Evolutionary conservation across 192 early-diverging fungal genomes (phyloP), one percentile per base, ranked within the genome.

Genomic region (Coemansia biformis): DNA sequence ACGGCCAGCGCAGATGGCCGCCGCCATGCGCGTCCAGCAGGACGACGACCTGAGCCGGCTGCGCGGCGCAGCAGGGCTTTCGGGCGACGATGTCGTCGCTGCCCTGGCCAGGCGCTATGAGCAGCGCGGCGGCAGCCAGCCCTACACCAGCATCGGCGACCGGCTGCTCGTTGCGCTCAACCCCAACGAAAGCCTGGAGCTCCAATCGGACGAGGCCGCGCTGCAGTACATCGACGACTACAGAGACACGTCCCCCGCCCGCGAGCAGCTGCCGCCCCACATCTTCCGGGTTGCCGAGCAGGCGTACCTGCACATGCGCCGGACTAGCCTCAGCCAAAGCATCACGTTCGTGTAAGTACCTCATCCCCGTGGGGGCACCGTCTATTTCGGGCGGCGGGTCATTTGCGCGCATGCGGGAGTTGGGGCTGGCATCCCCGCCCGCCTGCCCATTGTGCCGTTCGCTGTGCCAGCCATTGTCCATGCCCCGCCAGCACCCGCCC

Each of bases 221-320:
- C 82, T 91, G 62, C 77, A 86, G n/a, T 88, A 91, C 60, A 82
- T 86, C 32, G 68, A 76, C n/a, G 76, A 79, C 40, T 89, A 87
- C 56, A 83, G 85, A 55, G 78, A 83, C 34, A 81, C 78, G 5
- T 68, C 68, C 11, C 35, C 51, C 1, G 47, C 60, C 47, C 49
- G 71, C 23, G 52, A 77, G 15, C 38, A 57, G 42, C 54, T 83
- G 43, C 41, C 66, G 1, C 85, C 86, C 23, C 84, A 89, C 45
- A 70, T 85, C 21, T 89, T 81, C 48, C 81, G 79, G 35, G 72
- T 83, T 5, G 88, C 88, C 10, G 79, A 80, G 33, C 78, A 74
- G 38, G 80, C 87, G 3, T 90, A 90, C 46, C 75, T 88, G 17
- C 82, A 86, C 37, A 78, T 90, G 66, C 63, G 86, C 54, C 76